Evolutionary conservation across 2,329 filamentous ascomycete species (phyloP).

Genomic region (Chrysosporium queenslandicum): DNA sequence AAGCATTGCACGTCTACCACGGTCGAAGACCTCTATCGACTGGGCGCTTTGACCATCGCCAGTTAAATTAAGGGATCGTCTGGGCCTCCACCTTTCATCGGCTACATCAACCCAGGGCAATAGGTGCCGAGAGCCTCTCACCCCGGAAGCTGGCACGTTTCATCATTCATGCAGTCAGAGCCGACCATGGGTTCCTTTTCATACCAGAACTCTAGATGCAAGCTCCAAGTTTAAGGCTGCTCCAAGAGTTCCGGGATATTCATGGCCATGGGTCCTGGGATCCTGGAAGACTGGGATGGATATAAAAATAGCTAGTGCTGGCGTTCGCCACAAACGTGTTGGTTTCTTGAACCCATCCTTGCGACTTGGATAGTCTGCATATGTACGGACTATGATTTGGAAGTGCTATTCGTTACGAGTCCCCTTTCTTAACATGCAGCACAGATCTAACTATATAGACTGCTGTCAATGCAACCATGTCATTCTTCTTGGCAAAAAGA

Average conservation of each 20-base stretch:
- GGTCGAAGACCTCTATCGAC: neutral
- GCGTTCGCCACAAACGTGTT: neutral
- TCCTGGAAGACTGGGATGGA: neutral
- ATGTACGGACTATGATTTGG: too few relatives aligned
- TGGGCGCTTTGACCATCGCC: constrained; percentile 8
- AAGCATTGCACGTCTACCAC: neutral
- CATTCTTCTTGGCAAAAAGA: neutral
- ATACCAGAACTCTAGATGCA: neutral
- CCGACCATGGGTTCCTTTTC: neutral
- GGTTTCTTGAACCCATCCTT: neutral
- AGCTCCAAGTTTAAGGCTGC: constrained; percentile 6
- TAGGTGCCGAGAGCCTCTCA: neutral
- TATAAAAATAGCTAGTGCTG: neutral
- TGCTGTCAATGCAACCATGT: neutral
- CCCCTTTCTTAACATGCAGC: too few relatives aligned
- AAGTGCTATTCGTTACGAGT: too few relatives aligned
- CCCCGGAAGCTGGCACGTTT: neutral
- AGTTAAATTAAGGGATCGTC: constrained; percentile 10
- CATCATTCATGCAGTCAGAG: constrained; percentile 1
- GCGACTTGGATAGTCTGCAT: neutral
- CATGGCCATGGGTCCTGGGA: neutral
- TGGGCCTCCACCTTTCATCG: neutral
- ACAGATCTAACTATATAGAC: neutral
- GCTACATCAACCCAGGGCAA: neutral
- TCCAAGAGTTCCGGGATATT: constrained; percentile 2